A percentile compares a stretch with the other conserved stretches of the same genome.
Evolutionary conservation across 495 filamentous ascomycete genomes (phyloP).

Genomic region (Annulohypoxylon moriforme): DNA sequence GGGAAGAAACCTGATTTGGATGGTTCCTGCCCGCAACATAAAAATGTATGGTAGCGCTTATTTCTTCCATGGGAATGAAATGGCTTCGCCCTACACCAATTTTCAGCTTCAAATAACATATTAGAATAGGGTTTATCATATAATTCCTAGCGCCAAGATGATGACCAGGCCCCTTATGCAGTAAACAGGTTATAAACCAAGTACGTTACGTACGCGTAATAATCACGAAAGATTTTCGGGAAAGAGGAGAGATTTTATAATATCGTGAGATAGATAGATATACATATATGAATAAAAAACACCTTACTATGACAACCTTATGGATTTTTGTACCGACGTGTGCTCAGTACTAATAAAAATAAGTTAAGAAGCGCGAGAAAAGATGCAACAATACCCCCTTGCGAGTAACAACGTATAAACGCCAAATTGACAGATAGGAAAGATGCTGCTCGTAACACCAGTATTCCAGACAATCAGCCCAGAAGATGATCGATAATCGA

Average conservation of each 20-base stretch:
- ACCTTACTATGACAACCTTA: not conserved
- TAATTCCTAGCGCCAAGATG: not conserved
- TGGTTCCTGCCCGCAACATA: too few relatives aligned
- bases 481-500: conserved; percentile 1
- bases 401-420: conserved; percentile 14
- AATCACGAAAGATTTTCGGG: not conserved
- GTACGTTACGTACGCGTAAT: not conserved
- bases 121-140: not conserved
- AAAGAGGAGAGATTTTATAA: not conserved
- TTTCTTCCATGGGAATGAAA: not conserved
- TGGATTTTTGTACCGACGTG: not conserved
- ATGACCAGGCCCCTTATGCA: not conserved
- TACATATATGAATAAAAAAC: not conserved
- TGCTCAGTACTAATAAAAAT: conserved; percentile 7
- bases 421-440: conserved; percentile 1
- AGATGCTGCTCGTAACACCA: conserved; percentile 8
- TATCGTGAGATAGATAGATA: not conserved
- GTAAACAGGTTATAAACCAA: not conserved
- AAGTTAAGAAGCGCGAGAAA: not conserved
- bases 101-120: not conserved
- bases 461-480: not conserved
- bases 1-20: too few relatives aligned
- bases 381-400: not conserved
- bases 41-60: not conserved
- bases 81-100: not conserved